Evolutionary conservation across 2,329 filamentous ascomycete species (phyloP), one percentile per base, ranked within the genome.

Genomic region (Seiridium cupressi): DNA sequence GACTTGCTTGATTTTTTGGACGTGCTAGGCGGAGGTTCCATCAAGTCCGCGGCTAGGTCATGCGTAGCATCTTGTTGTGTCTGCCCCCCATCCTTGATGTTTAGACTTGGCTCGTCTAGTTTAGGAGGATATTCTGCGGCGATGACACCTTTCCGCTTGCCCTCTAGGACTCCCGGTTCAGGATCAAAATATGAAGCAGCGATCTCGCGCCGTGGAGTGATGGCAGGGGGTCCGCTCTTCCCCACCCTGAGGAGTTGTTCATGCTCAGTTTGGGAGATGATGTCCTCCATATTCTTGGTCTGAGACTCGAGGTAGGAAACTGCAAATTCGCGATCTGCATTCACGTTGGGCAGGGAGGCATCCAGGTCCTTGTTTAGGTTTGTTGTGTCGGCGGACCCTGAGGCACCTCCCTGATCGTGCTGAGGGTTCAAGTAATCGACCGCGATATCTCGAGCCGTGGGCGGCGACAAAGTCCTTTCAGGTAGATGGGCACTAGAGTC

Each of bases 1-100:
- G 48, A 44, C n/a, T 59, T 46, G 35, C 31, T 48, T 8, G 40
- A 34, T 31, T 58, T 64, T 36, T 55, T 44, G 3, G 64, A 51
- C 42, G 63, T 61, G 34, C 49, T 53, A 35, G 53, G 40, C 44
- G 47, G 44, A 35, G 60, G 61, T 57, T 67, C 66, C 53, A 69
- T 64, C 53, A 66, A 60, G 3, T 64, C 60, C 36, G 67, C 68
- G 6, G 68, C 68, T 31, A 69, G 59, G 36, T 70, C 64, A 7
- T 61, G 63, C 32, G 68, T 61, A 11, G 65, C 64, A 36, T 62
- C 51, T 10, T 35, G 13, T 56, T 7, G 3, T 42, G 7, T 51
- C 32, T 34, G 51, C 38, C 13, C 60, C 57, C 51, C 55, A 49
- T 44, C 57, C 18, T 44, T 26, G 46, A 47, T n/a, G 53, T 51